Evolutionary conservation across 768 basidiomycete genomes (phyloP).

Genomic region (Boletellus emodensis): DNA sequence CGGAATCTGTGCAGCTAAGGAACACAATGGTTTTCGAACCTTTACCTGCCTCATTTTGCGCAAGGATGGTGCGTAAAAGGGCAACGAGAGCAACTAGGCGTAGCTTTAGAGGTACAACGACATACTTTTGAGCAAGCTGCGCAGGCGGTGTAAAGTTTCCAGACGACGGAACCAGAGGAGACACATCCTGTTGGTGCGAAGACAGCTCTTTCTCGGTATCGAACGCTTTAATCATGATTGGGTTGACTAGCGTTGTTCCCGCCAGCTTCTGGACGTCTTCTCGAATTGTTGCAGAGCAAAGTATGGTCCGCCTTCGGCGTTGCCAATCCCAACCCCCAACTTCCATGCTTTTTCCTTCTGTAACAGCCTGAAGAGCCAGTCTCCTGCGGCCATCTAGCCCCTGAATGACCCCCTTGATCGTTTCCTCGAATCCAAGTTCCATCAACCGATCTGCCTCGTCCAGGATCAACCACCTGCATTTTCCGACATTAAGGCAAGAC

Average conservation of each 20-base stretch:
- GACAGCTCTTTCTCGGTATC: constrained; percentile 39
- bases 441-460: constrained; percentile 97
- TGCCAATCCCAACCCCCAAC: constrained; percentile 87
- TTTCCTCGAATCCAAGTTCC: constrained; percentile 98
- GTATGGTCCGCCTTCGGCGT: constrained; percentile 71
- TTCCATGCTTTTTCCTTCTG: constrained; percentile 64
- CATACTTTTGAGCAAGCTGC: constrained; percentile 88
- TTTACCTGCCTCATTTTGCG: constrained; percentile 49
- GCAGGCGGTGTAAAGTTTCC: constrained; percentile 90
- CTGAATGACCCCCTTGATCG: constrained; percentile 83
- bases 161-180: constrained; percentile 20
- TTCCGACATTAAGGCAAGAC: constrained; percentile 85
- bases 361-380: constrained; percentile 62
- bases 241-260: constrained; percentile 71
- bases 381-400: constrained; percentile 80
- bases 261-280: constrained; percentile 95
- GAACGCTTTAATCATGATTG: constrained; percentile 78
- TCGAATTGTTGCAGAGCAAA: constrained; percentile 95
- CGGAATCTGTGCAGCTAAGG: constrained; percentile 94
- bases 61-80: constrained; percentile 74
- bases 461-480: constrained; percentile 92
- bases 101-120: constrained; percentile 86
- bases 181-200: constrained; percentile 12
- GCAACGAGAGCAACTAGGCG: constrained; percentile 91
- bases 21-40: constrained; percentile 88